phyloP scores from a whole-genome alignment of 2,329 filamentous ascomycete genomes.

The Colletotrichum paranaense region DNA sequence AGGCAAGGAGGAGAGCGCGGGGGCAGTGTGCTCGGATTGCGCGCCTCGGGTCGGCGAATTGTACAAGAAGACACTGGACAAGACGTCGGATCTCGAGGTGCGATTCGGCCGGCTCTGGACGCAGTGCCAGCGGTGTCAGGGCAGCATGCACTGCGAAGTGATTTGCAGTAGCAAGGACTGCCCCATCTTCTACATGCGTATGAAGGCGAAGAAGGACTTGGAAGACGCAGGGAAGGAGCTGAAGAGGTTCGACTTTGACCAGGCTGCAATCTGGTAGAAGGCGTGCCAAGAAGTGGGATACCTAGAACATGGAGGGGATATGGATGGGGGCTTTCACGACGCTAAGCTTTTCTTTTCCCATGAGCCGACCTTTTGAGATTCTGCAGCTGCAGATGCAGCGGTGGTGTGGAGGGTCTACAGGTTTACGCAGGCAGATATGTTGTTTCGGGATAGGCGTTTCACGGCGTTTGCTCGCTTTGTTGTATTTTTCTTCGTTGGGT shows the following conservation, averaged over 20 bases:
- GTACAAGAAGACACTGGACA: conserved; percentile 90
- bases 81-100: conserved; percentile 92
- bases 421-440: background rate
- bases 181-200: conserved; percentile 99
- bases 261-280: conserved; percentile 70
- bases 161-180: conserved; percentile 97
- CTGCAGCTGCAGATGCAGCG: conserved; percentile 9
- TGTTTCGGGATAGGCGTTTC: conserved; percentile 21
- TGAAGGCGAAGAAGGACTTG: conserved; percentile 99
- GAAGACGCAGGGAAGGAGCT: conserved; percentile 95
- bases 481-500: background rate
- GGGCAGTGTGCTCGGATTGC: conserved; percentile 91
- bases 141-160: conserved; percentile 97
- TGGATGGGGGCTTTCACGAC: conserved; percentile 4
- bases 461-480: background rate
- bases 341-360: conserved; percentile 17
- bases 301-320: background rate
- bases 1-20: conserved; percentile 80
- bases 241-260: conserved; percentile 87
- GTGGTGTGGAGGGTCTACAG: conserved; percentile 1
- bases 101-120: conserved; percentile 95
- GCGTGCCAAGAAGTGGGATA: background rate
- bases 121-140: conserved; percentile 97
- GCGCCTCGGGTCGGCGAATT: conserved; percentile 88
- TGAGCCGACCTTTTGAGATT: conserved; percentile 22